Evolutionary conservation across 2,329 filamentous ascomycete species (phyloP).

Genomic region (Fusarium oligoseptatum): DNA sequence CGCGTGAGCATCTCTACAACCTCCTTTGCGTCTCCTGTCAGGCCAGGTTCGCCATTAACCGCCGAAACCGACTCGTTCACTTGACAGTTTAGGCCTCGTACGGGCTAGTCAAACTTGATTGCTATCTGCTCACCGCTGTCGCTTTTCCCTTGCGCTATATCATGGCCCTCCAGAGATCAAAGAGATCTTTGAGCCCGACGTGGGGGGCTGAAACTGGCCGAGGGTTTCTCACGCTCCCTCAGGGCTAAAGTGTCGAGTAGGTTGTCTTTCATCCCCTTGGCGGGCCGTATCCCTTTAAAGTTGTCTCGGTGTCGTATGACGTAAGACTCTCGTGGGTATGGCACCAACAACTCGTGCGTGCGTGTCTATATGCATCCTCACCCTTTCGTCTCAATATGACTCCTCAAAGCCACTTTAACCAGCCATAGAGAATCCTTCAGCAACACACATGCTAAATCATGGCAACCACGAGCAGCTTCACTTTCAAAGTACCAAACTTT

Average conservation of each 20-base stretch:
- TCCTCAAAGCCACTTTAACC: background rate
- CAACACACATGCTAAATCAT: background rate
- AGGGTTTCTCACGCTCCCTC: background rate
- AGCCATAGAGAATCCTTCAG: background rate
- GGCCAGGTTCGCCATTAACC: conserved; percentile 22
- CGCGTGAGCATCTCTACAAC: conserved; percentile 36
- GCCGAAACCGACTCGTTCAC: conserved; percentile 13
- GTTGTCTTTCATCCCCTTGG: background rate
- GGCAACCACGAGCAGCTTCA: background rate
- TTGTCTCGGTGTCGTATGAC: conserved; percentile 17
- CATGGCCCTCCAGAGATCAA: background rate
- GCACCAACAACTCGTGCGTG: background rate
- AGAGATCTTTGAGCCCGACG: background rate
- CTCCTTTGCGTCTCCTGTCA: conserved; percentile 31
- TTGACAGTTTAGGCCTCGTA: background rate
- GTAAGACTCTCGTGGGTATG: conserved; percentile 17
- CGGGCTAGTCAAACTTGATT: conserved; percentile 1
- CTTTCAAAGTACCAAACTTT: background rate
- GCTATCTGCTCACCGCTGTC: conserved; percentile 25
- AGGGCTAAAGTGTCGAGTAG: background rate
- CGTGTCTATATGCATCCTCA: background rate
- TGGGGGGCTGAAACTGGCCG: background rate
- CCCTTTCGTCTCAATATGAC: background rate
- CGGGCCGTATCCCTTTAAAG: background rate
- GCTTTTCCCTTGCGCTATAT: conserved; percentile 1